phyloP scores from a whole-genome alignment of 805 yeast species.

The Spathaspora arborariae region DNA sequence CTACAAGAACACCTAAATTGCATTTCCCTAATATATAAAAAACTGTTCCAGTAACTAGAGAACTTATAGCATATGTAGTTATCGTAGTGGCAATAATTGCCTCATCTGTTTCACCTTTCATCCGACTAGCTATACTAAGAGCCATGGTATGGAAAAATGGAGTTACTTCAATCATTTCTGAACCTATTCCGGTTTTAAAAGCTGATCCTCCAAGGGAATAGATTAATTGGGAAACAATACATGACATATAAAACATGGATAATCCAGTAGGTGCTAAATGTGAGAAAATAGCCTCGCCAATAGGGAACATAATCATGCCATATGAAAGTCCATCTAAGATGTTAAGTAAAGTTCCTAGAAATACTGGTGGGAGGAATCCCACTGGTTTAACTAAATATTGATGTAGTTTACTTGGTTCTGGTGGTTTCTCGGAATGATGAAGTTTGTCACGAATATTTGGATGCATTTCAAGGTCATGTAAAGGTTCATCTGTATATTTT shows the following conservation, averaged over 20 bases:
- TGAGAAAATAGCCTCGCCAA: conserved; percentile 74
- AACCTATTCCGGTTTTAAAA: conserved; percentile 87
- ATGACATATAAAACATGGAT: conserved; percentile 90
- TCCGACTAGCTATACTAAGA: conserved; percentile 51
- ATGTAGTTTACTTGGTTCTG: conserved; percentile 13
- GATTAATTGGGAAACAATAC: conserved; percentile 84
- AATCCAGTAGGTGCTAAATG: conserved; percentile 83
- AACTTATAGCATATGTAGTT: conserved; percentile 76
- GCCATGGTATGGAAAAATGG: conserved; percentile 98
- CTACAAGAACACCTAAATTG: conserved; percentile 79
- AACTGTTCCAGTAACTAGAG: conserved; percentile 81
- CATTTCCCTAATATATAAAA: conserved; percentile 76
- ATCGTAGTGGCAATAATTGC: conserved; percentile 81
- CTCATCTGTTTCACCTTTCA: conserved; percentile 43
- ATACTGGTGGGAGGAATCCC: conserved; percentile 69
- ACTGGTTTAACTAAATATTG: conserved; percentile 33
- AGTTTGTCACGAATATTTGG: background rate
- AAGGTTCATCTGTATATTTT: background rate
- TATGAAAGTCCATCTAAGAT: conserved; percentile 91
- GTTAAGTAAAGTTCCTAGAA: conserved; percentile 79
- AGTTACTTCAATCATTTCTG: conserved; percentile 98
- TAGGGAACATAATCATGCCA: conserved; percentile 97
- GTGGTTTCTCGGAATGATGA: background rate
- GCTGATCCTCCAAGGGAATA: conserved; percentile 89
- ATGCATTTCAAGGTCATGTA: background rate